A percentile compares a stretch with the other conserved stretches of the same genome.
Conservation (phyloP, 306 rosid species). For the Malus sylvestris region DNA sequence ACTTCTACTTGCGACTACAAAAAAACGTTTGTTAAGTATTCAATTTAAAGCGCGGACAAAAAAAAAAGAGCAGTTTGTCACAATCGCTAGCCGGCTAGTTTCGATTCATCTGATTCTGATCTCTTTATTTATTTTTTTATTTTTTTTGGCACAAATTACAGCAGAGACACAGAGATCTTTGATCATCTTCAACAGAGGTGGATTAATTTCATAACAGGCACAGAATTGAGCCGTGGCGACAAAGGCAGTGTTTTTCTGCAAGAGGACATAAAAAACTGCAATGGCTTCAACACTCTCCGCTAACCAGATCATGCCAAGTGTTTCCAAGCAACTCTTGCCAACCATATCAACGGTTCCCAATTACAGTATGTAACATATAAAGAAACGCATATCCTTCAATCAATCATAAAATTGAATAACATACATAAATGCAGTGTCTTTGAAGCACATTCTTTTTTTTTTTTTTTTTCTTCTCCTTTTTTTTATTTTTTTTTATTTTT, state of each 20-base stretch:
- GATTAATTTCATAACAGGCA: slow-evolving; percentile 49
- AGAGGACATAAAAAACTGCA: slow-evolving; percentile 47
- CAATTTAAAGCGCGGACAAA: no score
- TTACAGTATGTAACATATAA: background rate
- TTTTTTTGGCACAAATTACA: background rate
- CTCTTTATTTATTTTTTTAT: background rate
- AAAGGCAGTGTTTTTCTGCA: slow-evolving; percentile 38
- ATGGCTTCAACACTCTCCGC: slow-evolving; percentile 49
- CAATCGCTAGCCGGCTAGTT: background rate
- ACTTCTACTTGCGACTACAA: background rate
- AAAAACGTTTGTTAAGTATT: background rate
- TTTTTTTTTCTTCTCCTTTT: background rate
- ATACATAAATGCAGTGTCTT: background rate
- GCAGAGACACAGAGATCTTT: slow-evolving; percentile 61
- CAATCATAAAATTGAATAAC: background rate
- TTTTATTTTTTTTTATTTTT: background rate
- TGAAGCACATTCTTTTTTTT: background rate
- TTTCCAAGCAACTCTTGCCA: background rate
- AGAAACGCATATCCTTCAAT: background rate
- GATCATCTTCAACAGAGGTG: slow-evolving; percentile 54
- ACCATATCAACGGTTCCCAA: background rate
- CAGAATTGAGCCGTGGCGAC: slow-evolving; percentile 36
- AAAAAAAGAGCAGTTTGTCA: no score
- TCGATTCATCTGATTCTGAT: background rate
- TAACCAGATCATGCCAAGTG: background rate